Evolutionary conservation across 768 basidiomycete genomes (phyloP).

Genomic region (Boletellus ananiceps): DNA sequence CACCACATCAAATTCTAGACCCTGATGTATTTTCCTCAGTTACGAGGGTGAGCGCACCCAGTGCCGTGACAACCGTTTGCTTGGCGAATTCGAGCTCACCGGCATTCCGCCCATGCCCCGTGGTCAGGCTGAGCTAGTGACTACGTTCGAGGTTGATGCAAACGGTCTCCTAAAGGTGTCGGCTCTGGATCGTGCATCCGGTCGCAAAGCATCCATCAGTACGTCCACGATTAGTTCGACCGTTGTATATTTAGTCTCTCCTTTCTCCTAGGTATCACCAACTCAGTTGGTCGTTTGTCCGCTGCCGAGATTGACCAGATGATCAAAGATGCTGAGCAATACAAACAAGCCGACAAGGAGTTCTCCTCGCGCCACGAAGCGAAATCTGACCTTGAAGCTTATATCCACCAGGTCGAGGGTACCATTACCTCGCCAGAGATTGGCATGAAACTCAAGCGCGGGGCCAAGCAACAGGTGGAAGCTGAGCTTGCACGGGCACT

Average conservation of each 20-base stretch:
- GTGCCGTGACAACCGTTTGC: conserved; percentile 97
- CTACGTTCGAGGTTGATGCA: conserved; percentile 99
- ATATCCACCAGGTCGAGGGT: conserved; percentile 94
- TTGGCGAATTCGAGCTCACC: conserved; percentile 98
- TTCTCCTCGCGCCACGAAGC: conserved; percentile 98
- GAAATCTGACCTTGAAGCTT: conserved; percentile 96
- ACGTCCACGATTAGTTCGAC: conserved; percentile 29
- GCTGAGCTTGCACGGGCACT: conserved; percentile 96
- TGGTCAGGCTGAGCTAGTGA: conserved; percentile 98
- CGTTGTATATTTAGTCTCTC: conserved; percentile 6
- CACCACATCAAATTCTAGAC: background rate
- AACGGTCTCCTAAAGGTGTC: conserved; percentile 99
- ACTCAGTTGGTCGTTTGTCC: conserved; percentile 98
- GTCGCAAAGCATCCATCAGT: conserved; percentile 98
- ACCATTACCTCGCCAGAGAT: conserved; percentile 96
- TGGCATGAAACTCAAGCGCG: conserved; percentile 98
- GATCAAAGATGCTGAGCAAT: conserved; percentile 98
- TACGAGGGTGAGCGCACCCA: conserved; percentile 99
- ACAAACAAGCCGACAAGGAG: conserved; percentile 94
- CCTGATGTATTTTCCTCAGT: conserved; percentile 31
- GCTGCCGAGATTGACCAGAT: conserved; percentile 98
- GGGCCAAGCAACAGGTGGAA: conserved; percentile 92
- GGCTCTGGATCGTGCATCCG: conserved; percentile 96
- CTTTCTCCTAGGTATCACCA: conserved; percentile 72
- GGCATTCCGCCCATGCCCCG: conserved; percentile 99